Base-by-base conservation (phyloP, 2,329 filamentous ascomycete species). In the Chrysoporthe austroafricana region DNA sequence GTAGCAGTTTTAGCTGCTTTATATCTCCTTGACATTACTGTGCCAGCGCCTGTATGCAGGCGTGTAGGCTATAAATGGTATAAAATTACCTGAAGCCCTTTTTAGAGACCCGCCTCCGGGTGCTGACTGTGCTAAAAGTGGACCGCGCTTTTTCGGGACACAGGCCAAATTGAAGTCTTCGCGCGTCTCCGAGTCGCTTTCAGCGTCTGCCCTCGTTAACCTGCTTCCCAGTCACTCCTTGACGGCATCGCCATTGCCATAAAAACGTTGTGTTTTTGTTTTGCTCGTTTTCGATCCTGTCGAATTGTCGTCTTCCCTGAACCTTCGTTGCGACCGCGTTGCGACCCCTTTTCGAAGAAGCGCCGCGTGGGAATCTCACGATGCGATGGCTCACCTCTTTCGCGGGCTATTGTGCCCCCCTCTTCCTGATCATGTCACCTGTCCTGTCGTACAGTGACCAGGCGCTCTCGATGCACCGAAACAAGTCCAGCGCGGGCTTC, bases 401-500 rank as follows among this genome's bases (percentile, higher is more conserved):
- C 69, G 82, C 86, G 76, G 85, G 84, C 80, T 84, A 84, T 74
- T 77, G 87, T 70, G 87, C 88, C 76, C 88, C 88, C 32, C 77
- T 88, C 66, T 90, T 90, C 75, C 83, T 91, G 70, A 82, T 90
- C 73, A 72, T 87, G 72, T 90, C 88, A 73, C 88, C 88, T 21
- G 81, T 91, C 58, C 79, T 89, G 52, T 90, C 88, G 64, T 91
- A 90, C 77, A 84, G 84, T 74, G 88, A 91, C 79, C 88, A 90
- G 79, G 87, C 86, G 36, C 74, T 88, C 59, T 85, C 88, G 46
- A 91, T 91, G 85, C 84, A 90, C 73, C 82, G 85, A 73, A 83
- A 80, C 66, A 88, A 86, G 76, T 88, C 87, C 56, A 91, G 88
- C 72, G 87, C 86, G 16, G 88, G 89, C 66, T 91, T 91, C 79